Evolutionary conservation across 2,329 filamentous ascomycete species (phyloP).

Genomic region (Metarhizium album): DNA sequence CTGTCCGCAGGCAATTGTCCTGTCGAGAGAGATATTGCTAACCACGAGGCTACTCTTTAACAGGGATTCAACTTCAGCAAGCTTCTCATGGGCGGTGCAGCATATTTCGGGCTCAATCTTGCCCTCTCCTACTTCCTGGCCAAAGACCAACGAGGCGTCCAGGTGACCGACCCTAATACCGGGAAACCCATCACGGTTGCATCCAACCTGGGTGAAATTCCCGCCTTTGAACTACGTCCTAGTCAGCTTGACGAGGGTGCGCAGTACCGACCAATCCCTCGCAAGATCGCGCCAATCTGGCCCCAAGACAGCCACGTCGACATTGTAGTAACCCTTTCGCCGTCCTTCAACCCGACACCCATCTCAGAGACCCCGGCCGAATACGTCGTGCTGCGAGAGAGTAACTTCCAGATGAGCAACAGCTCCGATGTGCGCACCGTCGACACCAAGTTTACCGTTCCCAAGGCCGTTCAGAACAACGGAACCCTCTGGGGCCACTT

Average conservation of each 20-base stretch:
- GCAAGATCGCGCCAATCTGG: slow-evolving; percentile 79
- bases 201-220: slow-evolving; percentile 45
- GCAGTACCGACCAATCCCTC: slow-evolving; percentile 53
- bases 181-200: slow-evolving; percentile 44
- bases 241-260: slow-evolving; percentile 48
- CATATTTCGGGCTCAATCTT: slow-evolving; percentile 51
- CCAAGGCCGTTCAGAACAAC: slow-evolving; percentile 74
- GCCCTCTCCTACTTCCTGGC: slow-evolving; percentile 42
- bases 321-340: slow-evolving; percentile 73
- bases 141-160: slow-evolving; percentile 35
- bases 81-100: slow-evolving; percentile 39
- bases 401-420: slow-evolving; percentile 67
- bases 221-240: slow-evolving; percentile 56
- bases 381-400: slow-evolving; percentile 68
- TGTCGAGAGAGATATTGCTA: neutral
- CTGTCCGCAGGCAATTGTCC: neutral
- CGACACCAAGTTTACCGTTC: slow-evolving; percentile 68
- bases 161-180: slow-evolving; percentile 35
- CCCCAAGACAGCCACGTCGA: slow-evolving; percentile 67
- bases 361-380: slow-evolving; percentile 55
- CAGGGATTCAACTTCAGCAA: slow-evolving; percentile 31
- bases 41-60: neutral
- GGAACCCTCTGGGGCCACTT: slow-evolving; percentile 93
- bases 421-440: slow-evolving; percentile 68
- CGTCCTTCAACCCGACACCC: slow-evolving; percentile 57